phyloP scores from a whole-genome alignment of 2,329 filamentous ascomycete genomes.

The Aspergillus alliaceus region DNA sequence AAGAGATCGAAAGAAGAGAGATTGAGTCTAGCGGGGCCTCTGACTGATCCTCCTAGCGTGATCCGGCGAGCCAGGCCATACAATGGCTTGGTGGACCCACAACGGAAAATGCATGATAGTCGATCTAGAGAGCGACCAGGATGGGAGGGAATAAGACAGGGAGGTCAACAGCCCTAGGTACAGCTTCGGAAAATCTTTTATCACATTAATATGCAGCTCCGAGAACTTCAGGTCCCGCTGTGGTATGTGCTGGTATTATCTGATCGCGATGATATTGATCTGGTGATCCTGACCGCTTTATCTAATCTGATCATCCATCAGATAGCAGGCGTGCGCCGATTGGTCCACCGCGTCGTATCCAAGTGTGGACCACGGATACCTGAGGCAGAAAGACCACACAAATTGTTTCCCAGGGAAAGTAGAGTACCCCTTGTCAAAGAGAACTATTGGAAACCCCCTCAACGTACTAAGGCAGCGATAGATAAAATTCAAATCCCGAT shows the following conservation, averaged over 20 bases:
- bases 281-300: neutral
- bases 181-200: too few species aligned
- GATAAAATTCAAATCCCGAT: too few species aligned
- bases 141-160: neutral
- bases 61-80: neutral
- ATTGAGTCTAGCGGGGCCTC: neutral
- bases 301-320: constrained; percentile 10
- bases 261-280: neutral
- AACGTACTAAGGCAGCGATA: too few species aligned
- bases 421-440: too few species aligned
- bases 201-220: too few species aligned
- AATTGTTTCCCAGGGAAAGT: too few species aligned
- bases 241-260: neutral
- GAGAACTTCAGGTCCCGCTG: too few species aligned
- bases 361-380: too few species aligned
- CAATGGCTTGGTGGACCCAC: neutral
- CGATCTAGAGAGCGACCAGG: neutral
- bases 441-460: too few species aligned
- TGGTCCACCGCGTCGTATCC: too few species aligned
- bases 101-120: neutral
- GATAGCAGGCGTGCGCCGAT: neutral
- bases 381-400: too few species aligned
- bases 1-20: neutral
- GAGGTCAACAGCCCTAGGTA: too few species aligned
- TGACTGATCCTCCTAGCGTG: neutral